phyloP scores from a whole-genome alignment of 495 filamentous ascomycete genomes.

The Penicillium salamii region DNA sequence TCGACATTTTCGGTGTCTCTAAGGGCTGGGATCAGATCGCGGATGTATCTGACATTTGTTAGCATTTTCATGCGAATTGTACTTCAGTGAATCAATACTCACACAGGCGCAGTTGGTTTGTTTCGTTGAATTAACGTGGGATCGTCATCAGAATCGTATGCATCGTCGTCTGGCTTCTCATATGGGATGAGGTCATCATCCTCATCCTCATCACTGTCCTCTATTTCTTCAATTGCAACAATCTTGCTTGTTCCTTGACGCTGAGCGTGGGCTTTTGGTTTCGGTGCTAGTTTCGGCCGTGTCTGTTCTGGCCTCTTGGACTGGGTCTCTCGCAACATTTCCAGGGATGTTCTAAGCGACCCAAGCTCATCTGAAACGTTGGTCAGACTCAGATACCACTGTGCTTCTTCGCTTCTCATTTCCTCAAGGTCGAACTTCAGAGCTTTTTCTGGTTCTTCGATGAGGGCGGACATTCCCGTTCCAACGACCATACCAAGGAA shows the following conservation, averaged over 20 bases:
- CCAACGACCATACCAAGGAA: conserved; percentile 90
- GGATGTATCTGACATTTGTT: conserved; percentile 62
- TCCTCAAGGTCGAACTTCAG: conserved; percentile 87
- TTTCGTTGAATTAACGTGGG: conserved; percentile 77
- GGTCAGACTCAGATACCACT: conserved; percentile 71
- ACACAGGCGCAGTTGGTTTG: conserved; percentile 82
- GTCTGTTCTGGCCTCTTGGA: background rate
- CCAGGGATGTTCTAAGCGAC: conserved; percentile 50
- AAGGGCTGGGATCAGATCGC: conserved; percentile 76
- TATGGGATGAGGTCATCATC: conserved; percentile 79
- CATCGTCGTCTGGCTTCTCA: conserved; percentile 88
- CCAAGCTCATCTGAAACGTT: conserved; percentile 63
- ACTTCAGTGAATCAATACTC: conserved; percentile 22
- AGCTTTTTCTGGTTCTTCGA: conserved; percentile 68
- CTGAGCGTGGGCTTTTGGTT: conserved; percentile 9
- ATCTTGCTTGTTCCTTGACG: conserved; percentile 47
- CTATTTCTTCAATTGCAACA: conserved; percentile 66
- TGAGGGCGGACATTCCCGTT: conserved; percentile 73
- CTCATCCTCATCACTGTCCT: conserved; percentile 51
- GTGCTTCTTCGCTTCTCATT: conserved; percentile 65
- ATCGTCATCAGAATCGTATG: conserved; percentile 88
- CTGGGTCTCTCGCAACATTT: conserved; percentile 5
- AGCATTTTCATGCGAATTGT: conserved; percentile 12
- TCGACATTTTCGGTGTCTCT: conserved; percentile 82
- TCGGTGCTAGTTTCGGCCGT: conserved; percentile 11